Evolutionary conservation across 2,329 filamentous ascomycete genomes (phyloP), one percentile per base, ranked within the genome.

Genomic region (Colletotrichum cereale): DNA sequence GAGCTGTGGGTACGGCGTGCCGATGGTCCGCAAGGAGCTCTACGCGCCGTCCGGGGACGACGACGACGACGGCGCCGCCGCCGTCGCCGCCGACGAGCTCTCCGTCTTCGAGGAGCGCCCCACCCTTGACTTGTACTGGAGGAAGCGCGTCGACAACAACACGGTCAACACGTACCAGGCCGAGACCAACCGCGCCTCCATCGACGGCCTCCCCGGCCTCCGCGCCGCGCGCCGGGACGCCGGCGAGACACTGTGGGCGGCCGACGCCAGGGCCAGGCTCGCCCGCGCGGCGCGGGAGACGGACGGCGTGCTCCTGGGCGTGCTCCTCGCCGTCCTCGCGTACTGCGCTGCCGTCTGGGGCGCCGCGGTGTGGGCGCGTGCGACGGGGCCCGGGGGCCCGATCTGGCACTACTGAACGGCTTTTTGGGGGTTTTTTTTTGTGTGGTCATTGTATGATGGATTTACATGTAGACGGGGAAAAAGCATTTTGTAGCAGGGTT

Each of bases 1-100:
- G 12, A 89, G 87, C 62, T 93, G 91, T 76, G 91, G 91, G 8
- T 93, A 86, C 75, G 89, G 87, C 31, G 89, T 93, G 10, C 90
- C 90, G 2, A 81, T 85, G 38, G 79, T 90, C 47, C 82, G 75
- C 75, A 84, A 76, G 76, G 81, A 74, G 36, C 74, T 84, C 10
- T 84, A 86, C 68, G 77, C 76, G 10, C 73, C 76, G 34, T 11
- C 61, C 2, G 36, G 34, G 36, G 65, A 74, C 34, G 61, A 70
- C 8, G 66, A n/a, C n/a, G n/a, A n/a, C n/a, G n/a, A n/a, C n/a
- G n/a, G n/a, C n/a, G n/a, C n/a, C n/a, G n/a, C n/a, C n/a, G n/a
- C n/a, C n/a, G n/a, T n/a, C n/a, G n/a, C n/a, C n/a, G n/a, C n/a
- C n/a, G 77, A 79, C 42, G 83, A 84, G 73, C 75, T 82, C 42